A percentile compares a stretch with the other conserved stretches of the same genome.
phyloP scores from a whole-genome alignment of 805 yeast genomes.

The Alloascoidea hylecoeti region DNA sequence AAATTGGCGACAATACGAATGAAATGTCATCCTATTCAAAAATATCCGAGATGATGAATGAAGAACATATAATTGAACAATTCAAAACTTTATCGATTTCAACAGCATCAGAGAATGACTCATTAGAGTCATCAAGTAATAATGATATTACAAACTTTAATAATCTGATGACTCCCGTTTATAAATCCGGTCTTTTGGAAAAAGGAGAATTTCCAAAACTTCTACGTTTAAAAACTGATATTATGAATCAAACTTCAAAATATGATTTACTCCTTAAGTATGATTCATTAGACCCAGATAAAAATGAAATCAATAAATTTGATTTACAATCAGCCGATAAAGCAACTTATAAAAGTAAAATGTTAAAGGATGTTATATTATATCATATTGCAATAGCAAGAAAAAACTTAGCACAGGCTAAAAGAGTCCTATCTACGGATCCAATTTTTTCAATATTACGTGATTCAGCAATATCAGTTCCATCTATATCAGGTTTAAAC shows the following conservation, averaged over 20 bases:
- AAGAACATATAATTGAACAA: background rate
- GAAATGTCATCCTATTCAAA: no score
- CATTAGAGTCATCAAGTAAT: background rate
- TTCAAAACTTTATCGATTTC: background rate
- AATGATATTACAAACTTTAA: background rate
- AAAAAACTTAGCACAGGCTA: conserved; percentile 8
- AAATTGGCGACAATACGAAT: background rate
- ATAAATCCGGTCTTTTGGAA: conserved; percentile 3
- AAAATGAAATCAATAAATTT: conserved; percentile 1
- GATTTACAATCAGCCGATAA: background rate
- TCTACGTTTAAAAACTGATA: background rate
- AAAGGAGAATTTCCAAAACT: background rate
- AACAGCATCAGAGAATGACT: background rate
- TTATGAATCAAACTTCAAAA: background rate
- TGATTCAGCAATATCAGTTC: conserved; percentile 35
- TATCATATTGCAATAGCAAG: conserved; percentile 7
- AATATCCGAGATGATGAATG: background rate
- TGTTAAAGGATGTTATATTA: conserved; percentile 6
- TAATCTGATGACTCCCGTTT: background rate
- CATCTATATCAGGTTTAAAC: conserved; percentile 17
- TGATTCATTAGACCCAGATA: background rate
- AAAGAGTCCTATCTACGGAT: conserved; percentile 17
- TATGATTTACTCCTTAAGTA: conserved; percentile 1
- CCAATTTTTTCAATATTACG: conserved; percentile 33
- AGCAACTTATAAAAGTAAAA: conserved; percentile 3